Evolutionary conservation across 208 protist genomes (phyloP), one percentile per base, ranked within the genome.

Genomic region (Strigomonas culicis): DNA sequence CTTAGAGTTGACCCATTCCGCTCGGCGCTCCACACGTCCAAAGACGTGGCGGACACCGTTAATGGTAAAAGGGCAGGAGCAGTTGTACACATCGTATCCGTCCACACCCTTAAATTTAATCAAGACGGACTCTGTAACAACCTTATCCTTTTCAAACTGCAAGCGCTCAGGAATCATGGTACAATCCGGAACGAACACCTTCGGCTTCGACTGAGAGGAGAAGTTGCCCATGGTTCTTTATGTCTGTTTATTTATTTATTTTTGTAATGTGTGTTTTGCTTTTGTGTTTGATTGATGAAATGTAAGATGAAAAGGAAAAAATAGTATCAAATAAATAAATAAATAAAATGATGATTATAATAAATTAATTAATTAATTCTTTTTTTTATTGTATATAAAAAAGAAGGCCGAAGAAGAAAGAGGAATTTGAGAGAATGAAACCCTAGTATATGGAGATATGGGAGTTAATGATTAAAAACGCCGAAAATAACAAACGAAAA

Each of bases 61-160:
- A 68, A 72, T 75, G 65, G 59, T 71, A 65, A 86, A 86, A 24
- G 80, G 80, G 1, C 77, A 68, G n/a, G 80, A 86, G 65, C 80
- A 86, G 61, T 86, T 86, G 73, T 86, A 86, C 25, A 86, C 80
- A 70, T 86, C 80, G 60, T 64, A 78, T 1, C 80, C 80, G 24
- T 86, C 76, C n/a, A 86, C 75, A 25, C 80, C 80, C 60, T 80
- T 80, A 68, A 86, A 86, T 51, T 72, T 82, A 34, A 86, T 58
- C 1, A 86, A 44, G 0, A 59, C 72, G 46, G 44, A 78, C 22
- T 86, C 80, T 36, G 80, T 79, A 4, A 84, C 55, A 25, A 69
- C 62, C 31, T 61, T 68, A 63, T 76, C 74, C 70, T 75, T 72
- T 62, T 80, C 74, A 58, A 80, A 80, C 62, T 75, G 66, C 19